Evolutionary conservation across 2,329 filamentous ascomycete genomes (phyloP), one percentile per base, ranked within the genome.

Genomic region (Diplodia intermedia): DNA sequence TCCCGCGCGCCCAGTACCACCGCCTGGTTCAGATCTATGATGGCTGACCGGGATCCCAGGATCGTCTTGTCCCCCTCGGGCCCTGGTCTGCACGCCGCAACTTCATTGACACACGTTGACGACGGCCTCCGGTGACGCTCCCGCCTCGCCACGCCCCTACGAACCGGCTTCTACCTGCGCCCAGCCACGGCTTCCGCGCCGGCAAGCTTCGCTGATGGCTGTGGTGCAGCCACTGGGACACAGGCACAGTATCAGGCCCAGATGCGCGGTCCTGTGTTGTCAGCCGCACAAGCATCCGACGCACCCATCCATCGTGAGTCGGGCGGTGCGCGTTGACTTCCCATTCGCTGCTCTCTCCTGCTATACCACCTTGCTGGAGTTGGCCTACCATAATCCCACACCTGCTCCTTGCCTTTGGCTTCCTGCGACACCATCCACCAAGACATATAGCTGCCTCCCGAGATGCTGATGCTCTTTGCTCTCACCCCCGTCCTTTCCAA

Each of bases 211-310:
- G 57, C 57, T 33, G 57, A 49, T 47, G 53, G 53, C 65, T 33
- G 65, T 61, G 29, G 47, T 67, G 65, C 65, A 67, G 65, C 47
- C 40, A 36, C 55, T 60, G 47, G 56, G 36, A 67, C 66, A 67
- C 66, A 55, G 43, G 53, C 57, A 61, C 66, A 62, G 66, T 68
- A 68, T 68, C 66, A 68, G 63, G 57, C 63, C 56, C 60, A 36
- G 55, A 47, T 54, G 65, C 23, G 53, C 50, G 47, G 65, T 33
- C 49, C 43, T 52, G 55, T 26, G 40, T 36, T 52, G 43, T 52
- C 50, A 65, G 50, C 52, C 66, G 50, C 52, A 56, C 47, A 54
- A 68, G 33, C 56, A 61, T 52, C 43, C 57, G 57, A 68, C 40
- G 53, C 66, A 50, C 40, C 31, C 38, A 65, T 47, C 49, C 57